Evolutionary conservation across 257 asterid species (phyloP), one percentile per base, ranked within the genome.

Genomic region (Nicotiana tomentosiformis): DNA sequence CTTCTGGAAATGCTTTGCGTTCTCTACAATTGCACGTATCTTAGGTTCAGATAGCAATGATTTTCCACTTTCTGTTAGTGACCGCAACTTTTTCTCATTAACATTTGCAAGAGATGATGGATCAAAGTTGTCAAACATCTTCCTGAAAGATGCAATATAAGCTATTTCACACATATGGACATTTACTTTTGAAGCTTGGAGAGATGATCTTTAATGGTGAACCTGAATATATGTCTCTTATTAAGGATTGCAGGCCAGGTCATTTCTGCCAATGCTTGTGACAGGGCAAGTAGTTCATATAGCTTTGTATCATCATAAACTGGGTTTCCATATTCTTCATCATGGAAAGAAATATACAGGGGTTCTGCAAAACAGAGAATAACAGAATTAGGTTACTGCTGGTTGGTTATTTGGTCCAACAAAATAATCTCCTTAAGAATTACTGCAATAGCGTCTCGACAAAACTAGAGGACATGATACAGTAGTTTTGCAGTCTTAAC

Each of bases 281-380:
- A 93, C 9, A 90, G 86, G 87, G 92, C 94, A 86, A 95, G 90
- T 29, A 95, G 92, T 86, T 95, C 98, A 77, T 91, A 90, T 56
- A 95, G 87, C 92, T 90, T 92, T 82, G 15, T 66, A 85, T 95
- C 98, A 66, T 93, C 93, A 30, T 84, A 74, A 69, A 91, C 95
- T 16, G 98, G 97, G 69, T 90, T 93, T 84, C 98, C 98, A 96
- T 97, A 95, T 90, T 95, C 98, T 84, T 91, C 92, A 14, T 95
- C 98, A 82, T 95, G 98, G 87, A 93, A 95, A 67, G 77, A 82
- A 83, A 83, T 78, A 87, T 93, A 93, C 26, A 88, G 67, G 37
- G 95, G 89, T 58, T 95, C 98, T 95, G 96, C 89, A 61, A n/a
- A 20, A 29, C 30, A 23, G 18, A 2, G 65, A 51, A 69, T 2